A percentile compares a stretch with the other conserved stretches of the same genome.
phyloP scores from a whole-genome alignment of 192 early-diverging fungal species.

The Backusella liffmaniae region DNA sequence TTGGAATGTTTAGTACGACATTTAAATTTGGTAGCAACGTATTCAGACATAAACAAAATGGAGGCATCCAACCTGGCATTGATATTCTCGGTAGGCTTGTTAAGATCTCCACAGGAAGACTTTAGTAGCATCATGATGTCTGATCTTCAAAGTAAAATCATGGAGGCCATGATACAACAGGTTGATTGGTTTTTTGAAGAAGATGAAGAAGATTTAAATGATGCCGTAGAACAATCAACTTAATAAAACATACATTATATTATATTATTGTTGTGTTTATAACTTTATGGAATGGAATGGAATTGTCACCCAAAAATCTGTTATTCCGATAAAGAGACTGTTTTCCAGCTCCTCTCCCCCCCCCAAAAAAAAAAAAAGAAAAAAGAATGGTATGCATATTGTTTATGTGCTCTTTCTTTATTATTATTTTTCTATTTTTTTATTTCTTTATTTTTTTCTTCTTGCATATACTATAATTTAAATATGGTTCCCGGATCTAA shows the following conservation, averaged over 20 bases:
- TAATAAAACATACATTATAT: background rate
- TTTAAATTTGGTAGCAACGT: slow-evolving; percentile 58
- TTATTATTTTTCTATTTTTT: background rate
- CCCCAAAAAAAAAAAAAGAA: no score
- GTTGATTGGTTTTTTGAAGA: slow-evolving; percentile 60
- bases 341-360: no score
- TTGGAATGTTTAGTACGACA: slow-evolving; percentile 66
- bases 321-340: no score
- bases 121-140: slow-evolving; percentile 65
- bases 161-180: slow-evolving; percentile 69
- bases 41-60: slow-evolving; percentile 85
- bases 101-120: slow-evolving; percentile 55
- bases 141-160: slow-evolving; percentile 65
- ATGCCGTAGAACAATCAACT: background rate
- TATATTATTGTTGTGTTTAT: no score
- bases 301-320: no score
- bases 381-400: background rate
- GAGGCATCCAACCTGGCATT: slow-evolving; percentile 85
- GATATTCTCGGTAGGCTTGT: slow-evolving; percentile 82
- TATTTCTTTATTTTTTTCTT: background rate
- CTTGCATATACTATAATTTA: background rate
- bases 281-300: background rate
- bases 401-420: background rate
- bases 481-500: slow-evolving; percentile 6
- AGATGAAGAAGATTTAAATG: background rate